Evolutionary conservation across 2,329 filamentous ascomycete genomes (phyloP), one percentile per base, ranked within the genome.

Genomic region (Keithomyces neogunnii): DNA sequence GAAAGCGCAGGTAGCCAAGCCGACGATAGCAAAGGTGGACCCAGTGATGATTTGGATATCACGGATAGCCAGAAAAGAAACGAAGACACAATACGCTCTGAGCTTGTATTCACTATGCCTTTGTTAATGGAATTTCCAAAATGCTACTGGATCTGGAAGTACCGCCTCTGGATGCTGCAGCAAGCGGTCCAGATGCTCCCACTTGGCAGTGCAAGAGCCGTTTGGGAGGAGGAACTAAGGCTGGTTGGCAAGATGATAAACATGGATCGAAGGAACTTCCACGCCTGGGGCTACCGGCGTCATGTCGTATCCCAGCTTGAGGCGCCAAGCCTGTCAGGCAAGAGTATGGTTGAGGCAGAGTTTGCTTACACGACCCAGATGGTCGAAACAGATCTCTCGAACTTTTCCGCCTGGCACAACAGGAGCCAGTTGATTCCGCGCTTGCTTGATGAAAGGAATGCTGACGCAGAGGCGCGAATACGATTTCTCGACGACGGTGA

Each of bases 141-240:
- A 68, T 97, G 93, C 75, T 99, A 99, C 73, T 97, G 93, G 92
- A 92, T 99, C 62, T 99, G 93, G 93, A 95, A 96, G 60, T 92
- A 96, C 69, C 85, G 93, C 31, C 71, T 86, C 45, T 99, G 93
- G 91, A 73, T 92, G 3, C 74, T 99, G 11, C 74, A 85, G 50
- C 81, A 89, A 65, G 84, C 84, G 35, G 87, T 86, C 45, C 65
- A 75, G 10, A 74, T 84, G 19, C 73, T 96, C 8, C 77, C 82
- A 2, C 55, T 69, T 1, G 52, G 72, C 0, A 63, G 72, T 13
- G 81, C 89, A 2, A 76, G 79, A 28, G 69, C 75, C 39, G 74
- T 96, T 47, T 99, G 93, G 93, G 75, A 49, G 29, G 26, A 13
- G 29, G 47, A 49, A 40, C 47, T 49, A 5, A 38, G 38, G 11